Conservation (phyloP, 2,329 filamentous ascomycete genomes). For the Mollisia scopiformis region DNA sequence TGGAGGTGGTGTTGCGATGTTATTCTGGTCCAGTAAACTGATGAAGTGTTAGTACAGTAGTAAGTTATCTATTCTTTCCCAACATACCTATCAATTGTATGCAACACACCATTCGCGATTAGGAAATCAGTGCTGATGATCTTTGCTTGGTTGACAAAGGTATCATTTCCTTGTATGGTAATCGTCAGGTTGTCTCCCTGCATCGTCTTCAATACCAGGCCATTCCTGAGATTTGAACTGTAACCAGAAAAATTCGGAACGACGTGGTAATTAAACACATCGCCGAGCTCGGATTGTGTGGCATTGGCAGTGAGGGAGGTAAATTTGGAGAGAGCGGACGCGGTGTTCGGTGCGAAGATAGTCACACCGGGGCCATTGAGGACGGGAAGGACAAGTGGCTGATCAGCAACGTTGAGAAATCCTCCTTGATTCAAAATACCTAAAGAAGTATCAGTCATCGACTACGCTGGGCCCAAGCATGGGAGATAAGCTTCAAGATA, state of each 20-base stretch:
- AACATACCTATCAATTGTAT: constrained; percentile 14
- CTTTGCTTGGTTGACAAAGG: constrained; percentile 11
- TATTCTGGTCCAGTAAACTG: not conserved
- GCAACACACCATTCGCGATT: constrained; percentile 16
- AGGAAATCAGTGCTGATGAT: constrained; percentile 8
- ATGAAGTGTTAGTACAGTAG: not conserved
- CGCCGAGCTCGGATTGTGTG: not conserved
- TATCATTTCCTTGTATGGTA: constrained; percentile 3
- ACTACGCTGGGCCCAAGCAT: too few species aligned
- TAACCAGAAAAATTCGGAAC: constrained; percentile 7
- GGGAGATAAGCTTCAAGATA: not conserved
- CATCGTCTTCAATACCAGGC: constrained; percentile 5
- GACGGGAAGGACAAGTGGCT: not conserved
- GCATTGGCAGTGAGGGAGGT: not conserved
- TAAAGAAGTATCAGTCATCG: not conserved
- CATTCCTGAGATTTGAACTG: constrained; percentile 9
- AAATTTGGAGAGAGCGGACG: not conserved
- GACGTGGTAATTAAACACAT: constrained; percentile 9
- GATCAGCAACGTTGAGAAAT: not conserved
- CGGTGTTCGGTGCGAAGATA: constrained; percentile 4
- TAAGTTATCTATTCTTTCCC: not conserved
- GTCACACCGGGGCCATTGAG: not conserved
- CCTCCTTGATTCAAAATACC: constrained; percentile 7
- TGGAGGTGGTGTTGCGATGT: not conserved
- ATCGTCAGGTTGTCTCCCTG: constrained; percentile 7